A percentile compares a stretch with the other conserved stretches of the same genome.
These are phyloP conservation scores for Pichia sp. DNA, from an alignment of 1,139 yeast genomes.

Conservation along the genomic window DNA sequence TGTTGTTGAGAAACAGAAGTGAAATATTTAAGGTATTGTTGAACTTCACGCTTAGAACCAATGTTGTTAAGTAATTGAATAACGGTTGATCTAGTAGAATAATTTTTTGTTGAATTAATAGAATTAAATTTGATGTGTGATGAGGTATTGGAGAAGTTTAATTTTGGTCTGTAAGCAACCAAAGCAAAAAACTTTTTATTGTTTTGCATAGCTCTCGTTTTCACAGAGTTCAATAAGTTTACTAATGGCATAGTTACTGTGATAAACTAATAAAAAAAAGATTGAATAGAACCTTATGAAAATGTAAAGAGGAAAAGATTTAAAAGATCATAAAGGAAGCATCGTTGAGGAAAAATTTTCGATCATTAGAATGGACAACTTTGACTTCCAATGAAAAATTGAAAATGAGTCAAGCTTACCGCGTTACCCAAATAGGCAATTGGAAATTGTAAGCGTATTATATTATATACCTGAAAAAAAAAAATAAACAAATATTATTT, in stretches of 20 bases:
- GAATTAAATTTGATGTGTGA: background rate
- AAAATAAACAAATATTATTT: too few relatives aligned
- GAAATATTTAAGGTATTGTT: constrained; percentile 91
- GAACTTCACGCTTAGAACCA: constrained; percentile 96
- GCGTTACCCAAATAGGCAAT: constrained; percentile 15
- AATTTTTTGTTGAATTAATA: constrained; percentile 10
- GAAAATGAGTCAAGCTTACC: constrained; percentile 16
- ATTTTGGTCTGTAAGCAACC: constrained; percentile 10
- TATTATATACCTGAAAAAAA: too few relatives aligned
- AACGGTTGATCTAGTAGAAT: constrained; percentile 86
- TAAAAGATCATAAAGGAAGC: background rate
- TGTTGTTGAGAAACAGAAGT: constrained; percentile 95
- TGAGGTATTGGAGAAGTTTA: background rate
- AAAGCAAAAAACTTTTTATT: constrained; percentile 10
- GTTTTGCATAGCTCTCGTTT: constrained; percentile 2
- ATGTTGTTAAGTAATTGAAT: constrained; percentile 91
- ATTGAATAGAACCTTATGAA: background rate
- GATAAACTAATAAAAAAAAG: background rate
- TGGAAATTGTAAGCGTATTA: background rate
- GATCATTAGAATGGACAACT: background rate
- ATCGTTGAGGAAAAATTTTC: constrained; percentile 4
- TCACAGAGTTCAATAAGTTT: constrained; percentile 7
- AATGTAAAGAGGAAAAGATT: background rate
- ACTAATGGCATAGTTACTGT: constrained; percentile 11
- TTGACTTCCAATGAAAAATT: background rate